A percentile compares a stretch with the other conserved stretches of the same genome.
These are phyloP conservation scores for Eimeria falciformis DNA, from an alignment of 169 alveolate species.

Conservation along the genomic window DNA sequence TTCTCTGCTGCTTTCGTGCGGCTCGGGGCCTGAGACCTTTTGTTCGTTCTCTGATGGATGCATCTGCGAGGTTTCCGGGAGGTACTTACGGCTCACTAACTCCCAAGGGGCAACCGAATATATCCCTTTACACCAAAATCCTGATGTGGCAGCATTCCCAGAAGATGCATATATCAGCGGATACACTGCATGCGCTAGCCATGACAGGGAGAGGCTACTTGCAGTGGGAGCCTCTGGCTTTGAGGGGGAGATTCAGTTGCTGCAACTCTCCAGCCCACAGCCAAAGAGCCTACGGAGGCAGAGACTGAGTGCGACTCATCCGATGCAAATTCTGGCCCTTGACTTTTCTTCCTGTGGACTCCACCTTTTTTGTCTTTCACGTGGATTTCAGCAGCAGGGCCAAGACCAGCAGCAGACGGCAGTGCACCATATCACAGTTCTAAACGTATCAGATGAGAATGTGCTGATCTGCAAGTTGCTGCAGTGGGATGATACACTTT, in stretches of 20 bases:
- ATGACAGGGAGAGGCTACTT: conserved; percentile 10
- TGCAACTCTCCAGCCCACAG: conserved; percentile 40
- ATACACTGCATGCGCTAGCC: conserved; percentile 27
- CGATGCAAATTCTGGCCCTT: conserved; percentile 22
- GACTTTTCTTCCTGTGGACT: conserved; percentile 60
- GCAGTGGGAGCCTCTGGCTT: conserved; percentile 58
- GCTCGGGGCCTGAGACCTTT: conserved; percentile 44
- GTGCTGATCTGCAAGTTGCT: conserved; percentile 8
- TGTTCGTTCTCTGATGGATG: conserved; percentile 58
- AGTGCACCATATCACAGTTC: conserved; percentile 38
- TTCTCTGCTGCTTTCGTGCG: conserved; percentile 50
- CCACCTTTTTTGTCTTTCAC: conserved; percentile 56
- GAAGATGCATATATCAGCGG: not conserved
- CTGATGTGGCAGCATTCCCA: not conserved
- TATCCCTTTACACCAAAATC: not conserved
- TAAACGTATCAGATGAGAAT: conserved; percentile 22
- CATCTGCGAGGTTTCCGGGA: conserved; percentile 50
- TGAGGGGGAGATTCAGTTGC: not conserved
- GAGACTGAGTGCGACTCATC: not conserved
- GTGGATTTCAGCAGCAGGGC: not conserved
- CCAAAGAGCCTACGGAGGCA: conserved; percentile 48
- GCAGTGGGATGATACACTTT: conserved; percentile 47
- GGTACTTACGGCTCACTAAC: not conserved
- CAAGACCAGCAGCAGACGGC: not conserved
- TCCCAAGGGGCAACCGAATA: conserved; percentile 15